Conservation (phyloP, 169 alveolate species). For the Plasmodium yoelii region DNA sequence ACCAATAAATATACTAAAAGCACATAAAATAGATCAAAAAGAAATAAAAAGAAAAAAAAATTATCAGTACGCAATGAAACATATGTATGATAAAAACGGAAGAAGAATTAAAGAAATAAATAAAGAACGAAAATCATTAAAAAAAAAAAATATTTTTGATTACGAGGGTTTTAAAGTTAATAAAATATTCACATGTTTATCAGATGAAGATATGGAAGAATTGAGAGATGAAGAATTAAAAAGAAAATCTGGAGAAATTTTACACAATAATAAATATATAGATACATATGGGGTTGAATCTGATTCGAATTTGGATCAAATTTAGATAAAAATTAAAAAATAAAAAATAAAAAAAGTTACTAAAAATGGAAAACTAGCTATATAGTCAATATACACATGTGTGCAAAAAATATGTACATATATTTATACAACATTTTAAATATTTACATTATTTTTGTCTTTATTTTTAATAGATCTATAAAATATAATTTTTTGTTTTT, state of each 20-base stretch:
- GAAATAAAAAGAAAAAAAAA: conserved; percentile 65
- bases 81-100: conserved; percentile 69
- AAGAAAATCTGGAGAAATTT: conserved; percentile 60
- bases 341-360: too few species aligned
- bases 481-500: too few species aligned
- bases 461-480: too few species aligned
- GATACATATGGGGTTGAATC: conserved; percentile 71
- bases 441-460: too few species aligned
- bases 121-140: conserved; percentile 60
- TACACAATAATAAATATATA: conserved; percentile 65
- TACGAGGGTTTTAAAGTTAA: conserved; percentile 72
- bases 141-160: conserved; percentile 65
- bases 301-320: conserved; percentile 30
- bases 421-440: too few species aligned
- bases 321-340: not conserved
- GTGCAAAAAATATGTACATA: too few species aligned
- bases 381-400: too few species aligned
- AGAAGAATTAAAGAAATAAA: conserved; percentile 62
- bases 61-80: conserved; percentile 74
- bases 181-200: conserved; percentile 29
- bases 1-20: not conserved
- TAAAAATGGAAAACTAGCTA: too few species aligned
- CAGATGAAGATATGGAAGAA: conserved; percentile 72
- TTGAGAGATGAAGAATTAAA: conserved; percentile 57
- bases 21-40: conserved; percentile 58